Evolutionary conservation across 257 asterid species (phyloP).

Genomic region (Solanum ossicruentum): DNA sequence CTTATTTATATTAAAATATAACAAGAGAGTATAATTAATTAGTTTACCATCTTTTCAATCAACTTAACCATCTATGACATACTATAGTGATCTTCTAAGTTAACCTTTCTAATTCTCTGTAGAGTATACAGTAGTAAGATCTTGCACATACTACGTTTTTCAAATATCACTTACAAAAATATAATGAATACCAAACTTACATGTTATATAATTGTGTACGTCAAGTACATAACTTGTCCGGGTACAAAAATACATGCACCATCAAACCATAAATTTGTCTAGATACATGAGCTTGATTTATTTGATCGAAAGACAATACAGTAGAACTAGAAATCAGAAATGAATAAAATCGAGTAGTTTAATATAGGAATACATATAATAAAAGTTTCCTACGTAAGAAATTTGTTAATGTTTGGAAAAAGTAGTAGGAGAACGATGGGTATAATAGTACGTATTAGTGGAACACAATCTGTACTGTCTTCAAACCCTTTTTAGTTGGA

Average conservation of each 20-base stretch:
- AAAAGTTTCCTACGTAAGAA: background rate
- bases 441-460: background rate
- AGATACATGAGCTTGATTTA: background rate
- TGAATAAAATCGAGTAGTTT: background rate
- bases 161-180: background rate
- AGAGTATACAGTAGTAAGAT: background rate
- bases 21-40: background rate
- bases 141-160: too few relatives aligned
- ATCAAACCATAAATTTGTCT: background rate
- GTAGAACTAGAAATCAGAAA: background rate
- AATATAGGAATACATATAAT: background rate
- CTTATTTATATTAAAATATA: too few relatives aligned
- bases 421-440: background rate
- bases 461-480: background rate
- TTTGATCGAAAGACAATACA: background rate
- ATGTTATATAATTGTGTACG: background rate
- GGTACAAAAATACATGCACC: background rate
- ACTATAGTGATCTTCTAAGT: background rate
- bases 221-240: background rate
- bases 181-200: background rate
- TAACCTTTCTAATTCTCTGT: accelerated
- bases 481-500: background rate
- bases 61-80: background rate
- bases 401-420: background rate
- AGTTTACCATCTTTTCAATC: background rate